Evolutionary conservation across 2,329 filamentous ascomycete genomes (phyloP), one percentile per base, ranked within the genome.

Genomic region (Uncinocarpus reesii): DNA sequence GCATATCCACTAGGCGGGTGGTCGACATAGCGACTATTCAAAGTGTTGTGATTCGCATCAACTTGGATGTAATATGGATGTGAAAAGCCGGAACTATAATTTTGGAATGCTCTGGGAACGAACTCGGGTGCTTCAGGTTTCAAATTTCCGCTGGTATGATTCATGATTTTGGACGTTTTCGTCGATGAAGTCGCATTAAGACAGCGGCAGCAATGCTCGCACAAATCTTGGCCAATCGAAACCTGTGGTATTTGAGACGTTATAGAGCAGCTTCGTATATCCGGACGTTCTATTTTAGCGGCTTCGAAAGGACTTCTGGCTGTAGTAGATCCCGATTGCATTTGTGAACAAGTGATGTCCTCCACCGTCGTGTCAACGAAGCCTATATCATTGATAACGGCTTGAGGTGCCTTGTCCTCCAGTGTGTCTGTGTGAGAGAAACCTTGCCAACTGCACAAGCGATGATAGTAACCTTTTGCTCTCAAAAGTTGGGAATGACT

Each of bases 391-490:
- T 38, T n/a, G 18, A 40, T 32, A 26, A 47, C 16, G 11, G 20
- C 26, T 26, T 23, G 45, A 24, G 45, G 11, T 7, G 31, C 28
- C n/a, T 16, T 31, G 18, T 6, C 13, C 23, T 28, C n/a, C 7
- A 20, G 26, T 11, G 5, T 20, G 31, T 40, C 26, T 24, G 11
- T 28, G 16, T 10, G 29, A 20, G 45, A 13, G 23, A 50, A 50
- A 6, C 51, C 51, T 38, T 52, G 51, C 29, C 47, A 48, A 29
- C 38, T 35, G 29, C 81, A 84, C 26, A 84, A 64, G 45, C 77
- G 74, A 20, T 75, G 73, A 55, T 84, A 85, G 64, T 77, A 75
- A 2, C 81, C 80, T 6, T 73, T 69, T n/a, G 70, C 65, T 8
- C 68, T 63, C 42, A 84, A 69, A 16, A 84, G 65, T 18, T 77